Conservation (phyloP, 495 filamentous ascomycete species). For the Hyphodiscus hymeniophilus region DNA sequence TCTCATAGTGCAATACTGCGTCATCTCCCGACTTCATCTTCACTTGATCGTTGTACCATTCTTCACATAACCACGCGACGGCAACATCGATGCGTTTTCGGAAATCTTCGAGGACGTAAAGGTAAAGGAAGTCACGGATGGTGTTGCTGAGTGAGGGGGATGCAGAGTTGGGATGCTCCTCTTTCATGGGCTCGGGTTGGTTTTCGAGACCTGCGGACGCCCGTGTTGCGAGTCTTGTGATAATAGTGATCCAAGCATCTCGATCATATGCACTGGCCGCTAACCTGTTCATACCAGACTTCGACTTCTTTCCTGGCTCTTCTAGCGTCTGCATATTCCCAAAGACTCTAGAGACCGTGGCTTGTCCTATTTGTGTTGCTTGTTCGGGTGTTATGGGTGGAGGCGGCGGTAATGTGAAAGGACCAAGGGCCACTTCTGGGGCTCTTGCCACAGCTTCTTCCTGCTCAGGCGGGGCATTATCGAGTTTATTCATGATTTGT, state of each 20-base stretch:
- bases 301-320: conserved; percentile 43
- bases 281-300: conserved; percentile 68
- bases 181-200: conserved; percentile 34
- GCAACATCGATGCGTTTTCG: conserved; percentile 76
- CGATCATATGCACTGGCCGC: conserved; percentile 80
- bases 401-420: conserved; percentile 74
- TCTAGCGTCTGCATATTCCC: conserved; percentile 63
- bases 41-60: conserved; percentile 92
- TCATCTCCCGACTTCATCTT: conserved; percentile 37
- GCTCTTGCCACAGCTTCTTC: conserved; percentile 32
- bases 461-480: conserved; percentile 49
- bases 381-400: conserved; percentile 61
- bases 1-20: conserved; percentile 60
- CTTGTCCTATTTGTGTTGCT: conserved; percentile 56
- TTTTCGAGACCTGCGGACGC: conserved; percentile 59
- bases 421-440: conserved; percentile 39
- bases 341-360: conserved; percentile 68
- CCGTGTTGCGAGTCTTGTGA: conserved; percentile 79
- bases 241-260: conserved; percentile 84
- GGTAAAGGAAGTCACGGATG: conserved; percentile 72
- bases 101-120: conserved; percentile 86
- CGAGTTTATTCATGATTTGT: conserved; percentile 61
- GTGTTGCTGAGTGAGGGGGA: conserved; percentile 44
- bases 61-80: conserved; percentile 88
- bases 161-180: conserved; percentile 30